These are phyloP conservation scores for Podospora didyma DNA, from an alignment of 495 filamentous ascomycete genomes.

Conservation along the genomic window DNA sequence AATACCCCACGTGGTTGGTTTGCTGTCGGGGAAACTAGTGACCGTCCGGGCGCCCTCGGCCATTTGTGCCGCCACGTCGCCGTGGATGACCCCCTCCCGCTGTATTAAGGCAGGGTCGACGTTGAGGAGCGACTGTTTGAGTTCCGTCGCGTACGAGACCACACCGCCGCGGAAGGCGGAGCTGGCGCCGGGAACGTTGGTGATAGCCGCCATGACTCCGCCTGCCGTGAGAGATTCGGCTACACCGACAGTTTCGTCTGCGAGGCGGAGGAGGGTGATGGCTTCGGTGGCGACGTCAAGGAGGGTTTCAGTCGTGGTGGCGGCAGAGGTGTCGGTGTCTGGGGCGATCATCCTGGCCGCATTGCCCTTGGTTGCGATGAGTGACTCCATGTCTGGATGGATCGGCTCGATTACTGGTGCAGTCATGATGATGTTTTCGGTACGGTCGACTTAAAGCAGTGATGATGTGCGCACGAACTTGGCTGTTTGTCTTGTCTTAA, in stretches of 20 bases:
- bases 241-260: conserved; percentile 20
- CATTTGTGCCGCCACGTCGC: conserved; percentile 31
- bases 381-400: too few relatives aligned
- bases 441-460: too few relatives aligned
- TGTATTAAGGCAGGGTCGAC: conserved; percentile 26
- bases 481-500: too few relatives aligned
- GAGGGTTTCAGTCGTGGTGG: conserved; percentile 10
- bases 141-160: conserved; percentile 29
- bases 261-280: conserved; percentile 16
- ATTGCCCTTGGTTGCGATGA: too few relatives aligned
- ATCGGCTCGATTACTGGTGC: too few relatives aligned
- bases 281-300: conserved; percentile 18
- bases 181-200: conserved; percentile 25
- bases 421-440: too few relatives aligned
- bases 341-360: too few relatives aligned
- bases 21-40: conserved; percentile 12
- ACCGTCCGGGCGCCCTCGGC: conserved; percentile 21
- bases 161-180: conserved; percentile 28
- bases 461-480: too few relatives aligned
- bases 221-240: conserved; percentile 33
- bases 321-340: too few relatives aligned
- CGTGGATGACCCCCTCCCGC: conserved; percentile 28
- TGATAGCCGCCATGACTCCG: conserved; percentile 23
- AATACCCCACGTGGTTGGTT: conserved; percentile 26
- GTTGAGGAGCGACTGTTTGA: conserved; percentile 23